phyloP scores from a whole-genome alignment of 192 early-diverging fungal genomes.

The Coemansia sp. region DNA sequence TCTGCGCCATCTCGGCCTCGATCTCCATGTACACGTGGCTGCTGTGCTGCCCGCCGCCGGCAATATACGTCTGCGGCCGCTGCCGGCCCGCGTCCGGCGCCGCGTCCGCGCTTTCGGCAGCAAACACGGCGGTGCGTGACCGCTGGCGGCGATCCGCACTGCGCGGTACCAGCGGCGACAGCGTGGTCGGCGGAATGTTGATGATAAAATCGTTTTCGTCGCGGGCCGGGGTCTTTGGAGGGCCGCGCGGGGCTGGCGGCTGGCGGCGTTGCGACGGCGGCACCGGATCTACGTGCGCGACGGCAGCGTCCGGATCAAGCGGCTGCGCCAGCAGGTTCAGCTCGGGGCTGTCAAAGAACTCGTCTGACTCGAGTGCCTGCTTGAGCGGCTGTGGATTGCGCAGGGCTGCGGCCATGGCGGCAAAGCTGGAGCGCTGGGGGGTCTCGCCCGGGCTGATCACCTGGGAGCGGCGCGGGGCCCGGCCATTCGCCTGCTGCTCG shows the following conservation, averaged over 20 bases:
- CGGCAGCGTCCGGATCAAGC: constrained; percentile 14
- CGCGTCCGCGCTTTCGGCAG: neutral
- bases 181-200: constrained; percentile 41
- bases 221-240: neutral
- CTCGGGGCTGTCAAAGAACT: constrained; percentile 36
- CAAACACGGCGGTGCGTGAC: constrained; percentile 15
- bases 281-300: constrained; percentile 1
- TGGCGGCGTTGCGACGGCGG: constrained; percentile 16
- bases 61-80: neutral
- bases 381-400: too few species aligned
- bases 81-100: neutral
- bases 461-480: constrained; percentile 1
- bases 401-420: constrained; percentile 2
- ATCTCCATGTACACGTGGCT: constrained; percentile 7
- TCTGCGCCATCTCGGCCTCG: constrained; percentile 15
- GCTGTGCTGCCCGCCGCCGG: neutral
- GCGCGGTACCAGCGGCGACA: constrained; percentile 33
- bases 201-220: constrained; percentile 37
- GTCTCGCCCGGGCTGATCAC: neutral
- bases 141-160: constrained; percentile 13
- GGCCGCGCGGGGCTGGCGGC: neutral
- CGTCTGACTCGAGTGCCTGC: constrained; percentile 9
- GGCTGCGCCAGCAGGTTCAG: constrained; percentile 28
- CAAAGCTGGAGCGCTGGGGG: too few species aligned
- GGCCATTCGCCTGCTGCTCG: constrained; percentile 5